Percentiles rank a stretch among this genome's conserved stretches.
These are phyloP conservation scores for Aspergillus novofumigatus DNA, from an alignment of 2,329 filamentous ascomycete genomes.

Conservation along the genomic window DNA sequence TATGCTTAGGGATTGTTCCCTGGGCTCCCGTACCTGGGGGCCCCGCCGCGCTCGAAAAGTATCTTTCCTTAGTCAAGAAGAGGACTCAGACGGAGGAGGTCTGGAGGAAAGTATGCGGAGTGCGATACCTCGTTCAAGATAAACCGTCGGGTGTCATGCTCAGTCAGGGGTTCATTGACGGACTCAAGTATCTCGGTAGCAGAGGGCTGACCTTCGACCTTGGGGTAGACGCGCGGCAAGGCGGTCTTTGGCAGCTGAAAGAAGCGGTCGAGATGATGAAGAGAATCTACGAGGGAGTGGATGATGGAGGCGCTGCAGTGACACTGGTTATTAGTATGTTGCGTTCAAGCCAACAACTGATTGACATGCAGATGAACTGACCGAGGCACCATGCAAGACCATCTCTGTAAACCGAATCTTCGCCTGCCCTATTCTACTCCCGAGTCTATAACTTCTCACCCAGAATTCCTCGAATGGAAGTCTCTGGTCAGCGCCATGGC, in stretches of 20 bases:
- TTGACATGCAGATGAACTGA: conserved; percentile 2
- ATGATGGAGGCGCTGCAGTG: conserved; percentile 46
- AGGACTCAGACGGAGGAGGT: conserved; percentile 52
- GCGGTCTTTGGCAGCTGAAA: conserved; percentile 69
- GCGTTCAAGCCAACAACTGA: conserved; percentile 1
- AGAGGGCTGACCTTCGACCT: conserved; percentile 72
- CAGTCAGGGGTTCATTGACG: conserved; percentile 59
- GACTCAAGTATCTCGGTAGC: conserved; percentile 61
- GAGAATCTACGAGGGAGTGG: conserved; percentile 59
- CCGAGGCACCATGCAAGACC: conserved; percentile 52
- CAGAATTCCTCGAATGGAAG: conserved; percentile 65
- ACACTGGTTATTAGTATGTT: conserved; percentile 62
- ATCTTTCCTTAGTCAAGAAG: conserved; percentile 59
- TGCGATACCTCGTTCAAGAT: conserved; percentile 78
- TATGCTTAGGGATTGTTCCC: conserved; percentile 68
- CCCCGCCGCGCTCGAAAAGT: conserved; percentile 55
- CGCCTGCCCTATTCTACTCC: conserved; percentile 51
- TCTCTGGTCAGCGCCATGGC: conserved; percentile 64
- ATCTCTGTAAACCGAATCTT: conserved; percentile 84
- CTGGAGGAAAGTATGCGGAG: conserved; percentile 69
- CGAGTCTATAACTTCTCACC: conserved; percentile 38
- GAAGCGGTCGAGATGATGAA: conserved; percentile 68
- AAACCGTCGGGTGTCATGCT: conserved; percentile 65
- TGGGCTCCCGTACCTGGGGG: conserved; percentile 81
- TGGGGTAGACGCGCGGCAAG: conserved; percentile 74